Conservation (phyloP, 1,284 basidiomycete species). For the Pseudozyma tsukubaensis region DNA sequence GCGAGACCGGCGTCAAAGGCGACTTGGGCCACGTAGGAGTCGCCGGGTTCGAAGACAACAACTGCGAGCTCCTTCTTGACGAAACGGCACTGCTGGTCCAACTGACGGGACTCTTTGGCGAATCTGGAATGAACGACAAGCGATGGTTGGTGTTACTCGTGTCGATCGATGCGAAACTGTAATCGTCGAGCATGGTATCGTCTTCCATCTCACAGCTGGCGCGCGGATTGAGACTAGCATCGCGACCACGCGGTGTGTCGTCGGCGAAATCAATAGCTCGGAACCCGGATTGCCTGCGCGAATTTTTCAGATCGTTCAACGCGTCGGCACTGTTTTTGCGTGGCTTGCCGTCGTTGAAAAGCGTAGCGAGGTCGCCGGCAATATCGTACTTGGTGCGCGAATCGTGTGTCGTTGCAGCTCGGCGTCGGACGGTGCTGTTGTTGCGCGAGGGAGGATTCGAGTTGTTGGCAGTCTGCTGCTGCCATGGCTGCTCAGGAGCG, state of each 20-base stretch:
- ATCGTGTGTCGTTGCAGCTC: constrained; percentile 16
- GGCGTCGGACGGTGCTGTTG: constrained; percentile 5
- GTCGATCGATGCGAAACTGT: constrained; percentile 31
- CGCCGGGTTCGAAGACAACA: constrained; percentile 13
- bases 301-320: neutral
- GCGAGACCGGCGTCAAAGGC: constrained; percentile 33
- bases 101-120: constrained; percentile 24
- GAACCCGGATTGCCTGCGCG: constrained; percentile 18
- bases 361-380: constrained; percentile 19
- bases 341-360: constrained; percentile 30
- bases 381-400: constrained; percentile 41
- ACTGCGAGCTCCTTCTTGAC: constrained; percentile 37
- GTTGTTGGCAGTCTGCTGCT: neutral
- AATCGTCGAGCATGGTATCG: constrained; percentile 38
- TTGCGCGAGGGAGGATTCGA: neutral
- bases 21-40: constrained; percentile 44
- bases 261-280: constrained; percentile 42
- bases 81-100: constrained; percentile 17
- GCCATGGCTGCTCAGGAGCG: neutral
- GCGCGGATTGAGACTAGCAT: constrained; percentile 10
- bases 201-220: constrained; percentile 27
- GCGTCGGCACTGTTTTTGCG: constrained; percentile 15
- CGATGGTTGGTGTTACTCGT: constrained; percentile 33
- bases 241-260: constrained; percentile 46
- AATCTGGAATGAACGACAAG: constrained; percentile 21